These are phyloP conservation scores for Chalciporus piperatus DNA, from an alignment of 768 basidiomycete genomes.

Conservation along the genomic window DNA sequence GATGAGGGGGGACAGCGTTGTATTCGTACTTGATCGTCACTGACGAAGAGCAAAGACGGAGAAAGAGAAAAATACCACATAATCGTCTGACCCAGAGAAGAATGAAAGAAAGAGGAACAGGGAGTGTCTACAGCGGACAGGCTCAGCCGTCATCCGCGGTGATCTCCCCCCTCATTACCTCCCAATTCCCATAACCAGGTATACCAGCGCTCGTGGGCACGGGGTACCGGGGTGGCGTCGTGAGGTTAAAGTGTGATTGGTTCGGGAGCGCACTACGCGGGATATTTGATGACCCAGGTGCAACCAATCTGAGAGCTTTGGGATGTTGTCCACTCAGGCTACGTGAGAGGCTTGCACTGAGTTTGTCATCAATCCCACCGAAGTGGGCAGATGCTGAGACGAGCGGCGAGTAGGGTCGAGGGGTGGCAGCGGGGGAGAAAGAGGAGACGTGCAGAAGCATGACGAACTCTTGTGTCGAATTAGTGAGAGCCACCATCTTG, in stretches of 20 bases:
- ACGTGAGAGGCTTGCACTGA: slow-evolving; percentile 55
- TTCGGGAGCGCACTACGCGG: slow-evolving; percentile 56
- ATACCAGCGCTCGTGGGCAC: slow-evolving; percentile 1
- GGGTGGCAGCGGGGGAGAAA: slow-evolving; percentile 57
- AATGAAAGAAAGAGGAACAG: neutral
- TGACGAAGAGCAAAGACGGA: neutral
- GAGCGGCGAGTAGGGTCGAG: slow-evolving; percentile 62
- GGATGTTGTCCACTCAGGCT: slow-evolving; percentile 54
- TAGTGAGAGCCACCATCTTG: slow-evolving; percentile 74
- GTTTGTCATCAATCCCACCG: slow-evolving; percentile 42
- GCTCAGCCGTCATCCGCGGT: slow-evolving; percentile 32
- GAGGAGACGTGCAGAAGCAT: slow-evolving; percentile 85
- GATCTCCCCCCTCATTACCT: slow-evolving; percentile 12
- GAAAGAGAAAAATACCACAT: neutral
- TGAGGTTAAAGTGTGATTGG: slow-evolving; percentile 44
- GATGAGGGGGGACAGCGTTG: slow-evolving; percentile 2
- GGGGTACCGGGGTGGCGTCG: slow-evolving; percentile 27
- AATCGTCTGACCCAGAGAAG: neutral
- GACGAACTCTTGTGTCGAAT: slow-evolving; percentile 83
- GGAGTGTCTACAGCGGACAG: slow-evolving; percentile 13
- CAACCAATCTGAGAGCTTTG: slow-evolving; percentile 37
- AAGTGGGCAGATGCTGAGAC: slow-evolving; percentile 26
- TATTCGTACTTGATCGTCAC: slow-evolving; percentile 17
- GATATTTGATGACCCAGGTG: slow-evolving; percentile 29
- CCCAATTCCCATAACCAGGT: slow-evolving; percentile 15